A percentile compares a stretch with the other conserved stretches of the same genome.
Evolutionary conservation across 2,329 filamentous ascomycete genomes (phyloP).

Genomic region (Lachnellula arida): DNA sequence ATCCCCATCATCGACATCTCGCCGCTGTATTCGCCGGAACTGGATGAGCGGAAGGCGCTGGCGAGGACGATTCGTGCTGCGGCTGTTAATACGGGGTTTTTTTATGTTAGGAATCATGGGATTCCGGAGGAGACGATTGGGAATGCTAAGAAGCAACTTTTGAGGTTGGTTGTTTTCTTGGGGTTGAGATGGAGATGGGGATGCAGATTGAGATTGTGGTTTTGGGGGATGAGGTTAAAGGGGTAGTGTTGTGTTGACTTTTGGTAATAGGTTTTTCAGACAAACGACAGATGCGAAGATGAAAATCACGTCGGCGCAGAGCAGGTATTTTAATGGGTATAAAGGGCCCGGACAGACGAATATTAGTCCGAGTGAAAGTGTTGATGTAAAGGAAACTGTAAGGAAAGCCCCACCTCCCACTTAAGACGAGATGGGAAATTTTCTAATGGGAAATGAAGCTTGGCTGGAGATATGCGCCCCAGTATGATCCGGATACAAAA

Average conservation of each 20-base stretch:
- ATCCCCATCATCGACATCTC: constrained; percentile 44
- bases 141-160: constrained; percentile 28
- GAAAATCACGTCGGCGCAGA: constrained; percentile 31
- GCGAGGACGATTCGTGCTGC: constrained; percentile 37
- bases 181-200: background rate
- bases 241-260: too few species aligned
- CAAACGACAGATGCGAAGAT: constrained; percentile 43
- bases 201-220: too few species aligned
- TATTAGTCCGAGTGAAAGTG: constrained; percentile 45
- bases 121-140: constrained; percentile 33
- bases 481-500: constrained; percentile 43
- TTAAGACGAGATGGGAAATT: background rate
- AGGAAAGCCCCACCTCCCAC: background rate
- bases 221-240: too few species aligned
- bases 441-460: constrained; percentile 29
- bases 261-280: constrained; percentile 42
- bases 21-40: constrained; percentile 32
- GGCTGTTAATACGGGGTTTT: constrained; percentile 42
- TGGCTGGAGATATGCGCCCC: constrained; percentile 47
- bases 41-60: constrained; percentile 34
- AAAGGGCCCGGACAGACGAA: constrained; percentile 36
- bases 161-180: constrained; percentile 17
- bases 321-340: constrained; percentile 46
- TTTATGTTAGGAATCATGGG: constrained; percentile 44
- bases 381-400: constrained; percentile 46